These are phyloP conservation scores for Fusarium xyrophilum DNA, from an alignment of 2,329 filamentous ascomycete species.

Conservation along the genomic window DNA sequence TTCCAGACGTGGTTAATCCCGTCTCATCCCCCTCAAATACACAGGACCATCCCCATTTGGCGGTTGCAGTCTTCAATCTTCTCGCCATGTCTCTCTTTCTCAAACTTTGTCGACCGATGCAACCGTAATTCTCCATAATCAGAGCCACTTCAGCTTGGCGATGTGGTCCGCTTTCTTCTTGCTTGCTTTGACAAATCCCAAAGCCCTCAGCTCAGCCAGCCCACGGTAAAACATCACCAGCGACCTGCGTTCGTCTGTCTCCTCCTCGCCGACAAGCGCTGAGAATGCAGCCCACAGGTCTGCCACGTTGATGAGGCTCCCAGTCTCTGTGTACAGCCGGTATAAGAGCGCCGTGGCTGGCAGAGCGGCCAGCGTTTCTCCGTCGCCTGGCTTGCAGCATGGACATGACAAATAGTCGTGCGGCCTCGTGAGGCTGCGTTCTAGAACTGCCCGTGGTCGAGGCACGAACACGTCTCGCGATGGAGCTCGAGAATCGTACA, in stretches of 20 bases:
- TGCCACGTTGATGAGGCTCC: conserved; percentile 76
- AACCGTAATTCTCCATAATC: conserved; percentile 13
- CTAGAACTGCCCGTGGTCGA: conserved; percentile 71
- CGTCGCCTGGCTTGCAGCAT: conserved; percentile 64
- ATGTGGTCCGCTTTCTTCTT: conserved; percentile 93
- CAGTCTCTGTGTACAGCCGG: conserved; percentile 79
- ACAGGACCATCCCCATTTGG: conserved; percentile 2
- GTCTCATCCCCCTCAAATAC: conserved; percentile 16
- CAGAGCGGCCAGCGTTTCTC: conserved; percentile 64
- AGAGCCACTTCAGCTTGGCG: conserved; percentile 85
- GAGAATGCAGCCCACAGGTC: conserved; percentile 82
- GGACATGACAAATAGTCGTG: conserved; percentile 79
- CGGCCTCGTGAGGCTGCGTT: conserved; percentile 73
- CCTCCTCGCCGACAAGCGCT: conserved; percentile 60
- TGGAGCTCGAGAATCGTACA: conserved; percentile 75
- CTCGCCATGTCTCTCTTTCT: conserved; percentile 23
- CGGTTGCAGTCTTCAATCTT: conserved; percentile 4
- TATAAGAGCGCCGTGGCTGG: conserved; percentile 78
- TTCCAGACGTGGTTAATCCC: conserved; percentile 6
- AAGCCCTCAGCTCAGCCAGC: conserved; percentile 80
- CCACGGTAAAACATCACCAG: conserved; percentile 84
- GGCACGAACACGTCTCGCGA: conserved; percentile 78
- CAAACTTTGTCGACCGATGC: conserved; percentile 12
- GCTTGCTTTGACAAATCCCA: conserved; percentile 88
- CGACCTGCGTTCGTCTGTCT: conserved; percentile 59